phyloP scores from a whole-genome alignment of 352 stramenopile species.

The Pseudoperonospora humuli region DNA sequence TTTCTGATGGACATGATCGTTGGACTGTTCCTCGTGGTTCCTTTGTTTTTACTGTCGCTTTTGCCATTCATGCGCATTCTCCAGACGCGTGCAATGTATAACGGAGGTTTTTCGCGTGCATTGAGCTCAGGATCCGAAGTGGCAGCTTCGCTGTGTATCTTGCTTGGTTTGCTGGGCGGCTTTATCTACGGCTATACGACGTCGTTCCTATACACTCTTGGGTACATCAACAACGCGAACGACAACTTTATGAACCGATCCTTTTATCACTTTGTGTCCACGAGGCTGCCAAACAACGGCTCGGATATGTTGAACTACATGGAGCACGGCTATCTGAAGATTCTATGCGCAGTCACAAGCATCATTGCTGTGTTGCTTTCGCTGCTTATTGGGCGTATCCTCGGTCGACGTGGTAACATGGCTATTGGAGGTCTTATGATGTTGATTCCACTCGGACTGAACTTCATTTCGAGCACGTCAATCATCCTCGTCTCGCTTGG shows the following conservation, averaged over 20 bases:
- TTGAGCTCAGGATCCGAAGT: constrained; percentile 74
- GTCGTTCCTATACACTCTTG: constrained; percentile 58
- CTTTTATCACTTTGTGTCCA: constrained; percentile 58
- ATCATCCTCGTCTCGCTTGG: constrained; percentile 47
- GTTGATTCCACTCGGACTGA: constrained; percentile 38
- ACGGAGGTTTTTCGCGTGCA: constrained; percentile 72
- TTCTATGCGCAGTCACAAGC: constrained; percentile 38
- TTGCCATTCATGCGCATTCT: constrained; percentile 83
- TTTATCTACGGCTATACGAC: constrained; percentile 75
- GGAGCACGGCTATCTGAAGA: constrained; percentile 50
- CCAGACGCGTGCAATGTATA: constrained; percentile 84
- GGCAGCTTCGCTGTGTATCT: constrained; percentile 69
- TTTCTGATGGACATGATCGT: constrained; percentile 86
- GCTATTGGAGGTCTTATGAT: constrained; percentile 45
- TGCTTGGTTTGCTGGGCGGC: constrained; percentile 64
- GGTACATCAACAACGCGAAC: constrained; percentile 64
- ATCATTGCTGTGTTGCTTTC: constrained; percentile 44
- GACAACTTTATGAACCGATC: constrained; percentile 73
- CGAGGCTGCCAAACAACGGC: constrained; percentile 23
- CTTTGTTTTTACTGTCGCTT: constrained; percentile 61
- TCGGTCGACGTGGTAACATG: constrained; percentile 59
- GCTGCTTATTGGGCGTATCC: constrained; percentile 44
- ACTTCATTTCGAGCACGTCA: constrained; percentile 48
- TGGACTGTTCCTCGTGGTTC: constrained; percentile 68
- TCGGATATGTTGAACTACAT: constrained; percentile 42